These are phyloP conservation scores for Pseudognaphalium luteoalbum DNA, from an alignment of 129 eudicot genomes.

Conservation along the genomic window DNA sequence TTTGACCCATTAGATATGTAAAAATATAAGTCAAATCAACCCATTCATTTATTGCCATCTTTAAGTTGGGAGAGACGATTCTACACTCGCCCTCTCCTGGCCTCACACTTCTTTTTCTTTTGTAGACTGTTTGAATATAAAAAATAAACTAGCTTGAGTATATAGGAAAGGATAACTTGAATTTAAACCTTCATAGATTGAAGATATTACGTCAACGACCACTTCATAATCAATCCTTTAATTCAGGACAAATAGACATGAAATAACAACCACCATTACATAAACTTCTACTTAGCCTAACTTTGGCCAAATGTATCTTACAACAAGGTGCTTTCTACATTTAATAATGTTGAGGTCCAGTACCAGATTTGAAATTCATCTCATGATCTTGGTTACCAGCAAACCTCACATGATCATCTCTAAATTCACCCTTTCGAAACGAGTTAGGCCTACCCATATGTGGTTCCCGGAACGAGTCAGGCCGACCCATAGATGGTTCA, in stretches of 20 bases:
- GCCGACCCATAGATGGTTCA: constrained; percentile 26
- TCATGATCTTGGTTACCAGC: constrained; percentile 35
- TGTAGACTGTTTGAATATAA: constrained; percentile 5
- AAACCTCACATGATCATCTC: constrained; percentile 42
- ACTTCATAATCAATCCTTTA: constrained; percentile 27
- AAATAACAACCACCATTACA: constrained; percentile 32
- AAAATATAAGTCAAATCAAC: background rate
- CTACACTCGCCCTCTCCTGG: background rate
- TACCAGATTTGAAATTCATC: constrained; percentile 31
- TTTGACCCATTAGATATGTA: background rate
- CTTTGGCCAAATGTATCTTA: constrained; percentile 32
- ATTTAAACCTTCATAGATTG: constrained; percentile 28
- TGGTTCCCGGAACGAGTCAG: constrained; percentile 26
- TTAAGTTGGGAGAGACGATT: background rate
- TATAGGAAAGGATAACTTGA: constrained; percentile 11
- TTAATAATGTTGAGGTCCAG: constrained; percentile 32
- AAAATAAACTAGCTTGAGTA: constrained; percentile 19
- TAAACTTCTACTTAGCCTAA: constrained; percentile 34
- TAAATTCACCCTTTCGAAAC: constrained; percentile 36
- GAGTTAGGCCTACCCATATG: constrained; percentile 40
- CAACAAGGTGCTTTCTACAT: constrained; percentile 13
- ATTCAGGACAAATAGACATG: constrained; percentile 22
- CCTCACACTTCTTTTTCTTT: background rate
- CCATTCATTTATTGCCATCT: background rate
- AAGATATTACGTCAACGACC: constrained; percentile 27